Conservation (phyloP, 768 basidiomycete genomes). For the Collybiopsis confluens region DNA sequence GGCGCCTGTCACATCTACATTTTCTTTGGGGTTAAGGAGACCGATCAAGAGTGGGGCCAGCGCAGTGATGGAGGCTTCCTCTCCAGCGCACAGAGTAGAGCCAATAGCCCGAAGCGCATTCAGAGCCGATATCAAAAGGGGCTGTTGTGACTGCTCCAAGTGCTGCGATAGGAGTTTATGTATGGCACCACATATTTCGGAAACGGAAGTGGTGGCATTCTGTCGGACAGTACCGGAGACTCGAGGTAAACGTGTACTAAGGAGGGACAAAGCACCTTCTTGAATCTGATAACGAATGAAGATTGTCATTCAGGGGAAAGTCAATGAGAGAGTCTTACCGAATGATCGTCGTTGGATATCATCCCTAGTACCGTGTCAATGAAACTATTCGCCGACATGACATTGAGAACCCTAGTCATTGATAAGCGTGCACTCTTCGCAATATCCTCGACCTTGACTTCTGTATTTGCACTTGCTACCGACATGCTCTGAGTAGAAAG, state of each 20-base stretch:
- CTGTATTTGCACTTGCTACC: conserved; percentile 15
- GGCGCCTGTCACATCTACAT: conserved; percentile 28
- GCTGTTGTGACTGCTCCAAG: conserved; percentile 34
- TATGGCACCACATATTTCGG: conserved; percentile 48
- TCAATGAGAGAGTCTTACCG: conserved; percentile 44
- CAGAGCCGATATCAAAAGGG: conserved; percentile 46
- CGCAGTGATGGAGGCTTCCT: conserved; percentile 60
- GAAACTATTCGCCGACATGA: conserved; percentile 73
- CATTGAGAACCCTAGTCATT: conserved; percentile 49
- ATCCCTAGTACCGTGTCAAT: conserved; percentile 51
- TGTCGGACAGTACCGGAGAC: conserved; percentile 55
- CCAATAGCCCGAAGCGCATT: conserved; percentile 58
- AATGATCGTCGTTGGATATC: conserved; percentile 46
- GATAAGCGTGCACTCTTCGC: conserved; percentile 43
- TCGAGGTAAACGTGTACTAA: conserved; percentile 60
- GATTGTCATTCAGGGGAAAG: conserved; percentile 5
- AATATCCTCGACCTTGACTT: conserved; percentile 40
- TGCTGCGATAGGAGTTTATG: conserved; percentile 42
- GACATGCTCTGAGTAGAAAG: conserved; percentile 35
- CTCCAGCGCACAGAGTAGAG: conserved; percentile 52
- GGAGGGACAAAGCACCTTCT: conserved; percentile 62
- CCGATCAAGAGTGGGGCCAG: conserved; percentile 55
- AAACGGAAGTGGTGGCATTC: conserved; percentile 43
- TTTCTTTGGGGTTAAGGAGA: conserved; percentile 30
- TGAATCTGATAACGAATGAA: conserved; percentile 43